A percentile compares a stretch with the other conserved stretches of the same genome.
Evolutionary conservation across 768 basidiomycete genomes (phyloP).

Genomic region (Pulveroboletus ravenelii): DNA sequence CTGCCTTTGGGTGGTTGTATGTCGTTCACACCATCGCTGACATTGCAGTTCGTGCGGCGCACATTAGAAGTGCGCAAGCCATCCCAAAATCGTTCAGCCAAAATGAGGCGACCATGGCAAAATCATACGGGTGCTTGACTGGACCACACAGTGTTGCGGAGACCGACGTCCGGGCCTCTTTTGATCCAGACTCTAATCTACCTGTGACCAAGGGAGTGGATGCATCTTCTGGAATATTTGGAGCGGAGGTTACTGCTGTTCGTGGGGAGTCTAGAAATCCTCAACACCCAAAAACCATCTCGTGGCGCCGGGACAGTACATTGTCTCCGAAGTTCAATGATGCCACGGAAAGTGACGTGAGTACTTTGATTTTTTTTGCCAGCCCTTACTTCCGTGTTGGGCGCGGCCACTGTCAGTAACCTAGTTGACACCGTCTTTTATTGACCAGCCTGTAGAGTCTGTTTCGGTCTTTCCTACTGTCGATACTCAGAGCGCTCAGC

Average conservation of each 20-base stretch:
- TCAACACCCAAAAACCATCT: background rate
- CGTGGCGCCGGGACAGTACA: background rate
- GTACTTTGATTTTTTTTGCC: background rate
- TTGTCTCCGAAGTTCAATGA: background rate
- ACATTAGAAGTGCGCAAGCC: slow-evolving; percentile 45
- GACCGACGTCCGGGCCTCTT: background rate
- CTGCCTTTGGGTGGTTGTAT: slow-evolving; percentile 68
- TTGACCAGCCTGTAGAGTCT: slow-evolving; percentile 6
- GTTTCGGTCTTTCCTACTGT: background rate
- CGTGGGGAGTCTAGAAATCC: background rate
- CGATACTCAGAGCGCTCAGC: background rate
- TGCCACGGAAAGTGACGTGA: slow-evolving; percentile 2
- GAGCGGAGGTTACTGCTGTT: background rate
- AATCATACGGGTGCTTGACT: background rate
- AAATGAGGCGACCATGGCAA: background rate
- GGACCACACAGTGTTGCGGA: background rate
- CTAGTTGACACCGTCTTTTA: background rate
- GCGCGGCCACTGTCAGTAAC: background rate
- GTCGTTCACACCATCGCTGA: slow-evolving; percentile 57
- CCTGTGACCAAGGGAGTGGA: background rate
- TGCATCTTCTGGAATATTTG: background rate
- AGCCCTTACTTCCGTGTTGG: background rate
- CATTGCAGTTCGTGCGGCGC: slow-evolving; percentile 59
- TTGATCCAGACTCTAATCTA: background rate
- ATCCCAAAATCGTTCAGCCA: background rate